Percentiles rank a stretch among this genome's conserved stretches.
Conservation (phyloP, 2,329 filamentous ascomycete genomes). For the Pyricularia pennisetigena region DNA sequence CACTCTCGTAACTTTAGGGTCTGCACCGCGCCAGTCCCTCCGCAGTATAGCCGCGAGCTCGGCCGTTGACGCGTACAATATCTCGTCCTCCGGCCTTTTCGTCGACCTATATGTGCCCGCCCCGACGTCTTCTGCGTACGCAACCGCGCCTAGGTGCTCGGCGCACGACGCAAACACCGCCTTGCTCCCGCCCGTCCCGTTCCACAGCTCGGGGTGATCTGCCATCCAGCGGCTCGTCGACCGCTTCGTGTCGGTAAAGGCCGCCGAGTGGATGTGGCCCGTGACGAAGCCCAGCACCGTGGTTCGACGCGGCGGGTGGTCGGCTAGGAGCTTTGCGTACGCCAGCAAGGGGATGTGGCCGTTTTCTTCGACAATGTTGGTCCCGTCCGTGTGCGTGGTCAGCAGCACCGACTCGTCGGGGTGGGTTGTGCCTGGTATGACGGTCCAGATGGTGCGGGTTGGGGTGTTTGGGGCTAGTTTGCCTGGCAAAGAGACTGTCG, state of each 20-base stretch:
- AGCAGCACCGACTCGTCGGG: not conserved
- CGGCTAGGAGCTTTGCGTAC: not conserved
- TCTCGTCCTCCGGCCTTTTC: not conserved
- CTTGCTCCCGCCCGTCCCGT: not conserved
- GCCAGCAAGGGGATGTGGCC: slow-evolving; percentile 1
- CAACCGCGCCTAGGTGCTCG: slow-evolving; percentile 1
- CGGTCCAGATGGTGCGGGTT: slow-evolving; percentile 2
- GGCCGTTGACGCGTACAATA: not conserved
- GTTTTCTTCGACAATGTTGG: slow-evolving; percentile 3
- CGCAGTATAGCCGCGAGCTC: not conserved
- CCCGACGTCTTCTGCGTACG: not conserved
- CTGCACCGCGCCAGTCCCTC: not conserved
- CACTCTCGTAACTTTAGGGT: not conserved
- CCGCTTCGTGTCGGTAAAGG: not conserved
- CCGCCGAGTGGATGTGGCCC: slow-evolving; percentile 1
- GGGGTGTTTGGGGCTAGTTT: not conserved
- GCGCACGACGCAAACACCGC: not conserved
- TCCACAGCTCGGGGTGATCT: slow-evolving; percentile 2
- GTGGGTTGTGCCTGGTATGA: not conserved
- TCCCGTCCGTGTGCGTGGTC: slow-evolving; percentile 4
- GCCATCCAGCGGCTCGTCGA: slow-evolving; percentile 1
- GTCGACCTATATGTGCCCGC: not conserved
- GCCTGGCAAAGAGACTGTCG: not conserved
- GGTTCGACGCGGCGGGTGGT: not conserved
- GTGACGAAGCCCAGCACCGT: slow-evolving; percentile 1